Evolutionary conservation across 805 yeast genomes (phyloP).

Genomic region (Wickerhamiella siamensis): DNA sequence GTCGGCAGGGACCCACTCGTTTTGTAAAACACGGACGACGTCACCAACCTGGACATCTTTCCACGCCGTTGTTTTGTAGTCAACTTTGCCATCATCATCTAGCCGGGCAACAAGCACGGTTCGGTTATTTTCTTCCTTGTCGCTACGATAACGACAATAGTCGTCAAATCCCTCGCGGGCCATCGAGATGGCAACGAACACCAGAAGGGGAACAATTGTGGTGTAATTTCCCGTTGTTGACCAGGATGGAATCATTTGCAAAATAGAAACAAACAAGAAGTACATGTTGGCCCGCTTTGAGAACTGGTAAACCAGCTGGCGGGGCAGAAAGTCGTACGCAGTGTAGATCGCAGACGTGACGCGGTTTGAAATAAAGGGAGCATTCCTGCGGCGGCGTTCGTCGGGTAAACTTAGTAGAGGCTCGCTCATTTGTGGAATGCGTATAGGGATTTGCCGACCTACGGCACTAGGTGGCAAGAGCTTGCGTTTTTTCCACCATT

Average conservation of each 20-base stretch:
- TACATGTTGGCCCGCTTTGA: slow-evolving; percentile 86
- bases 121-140: slow-evolving; percentile 67
- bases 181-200: slow-evolving; percentile 81
- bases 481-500: slow-evolving; percentile 14
- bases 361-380: slow-evolving; percentile 48
- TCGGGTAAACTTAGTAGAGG: slow-evolving; percentile 34
- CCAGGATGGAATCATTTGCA: slow-evolving; percentile 96
- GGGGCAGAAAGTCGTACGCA: slow-evolving; percentile 65
- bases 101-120: slow-evolving; percentile 28
- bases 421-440: slow-evolving; percentile 29
- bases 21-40: slow-evolving; percentile 51
- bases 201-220: slow-evolving; percentile 74
- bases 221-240: slow-evolving; percentile 93
- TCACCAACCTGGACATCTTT: slow-evolving; percentile 79
- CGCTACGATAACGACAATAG: slow-evolving; percentile 71
- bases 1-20: slow-evolving; percentile 95
- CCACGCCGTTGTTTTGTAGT: slow-evolving; percentile 40
- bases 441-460: slow-evolving; percentile 67
- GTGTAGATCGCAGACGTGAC: slow-evolving; percentile 84
- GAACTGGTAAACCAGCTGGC: slow-evolving; percentile 80
- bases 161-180: slow-evolving; percentile 91
- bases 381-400: slow-evolving; percentile 44
- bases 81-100: slow-evolving; percentile 5
- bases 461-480: slow-evolving; percentile 37
- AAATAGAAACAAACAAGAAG: slow-evolving; percentile 74